Evolutionary conservation across 78 protist species (phyloP), one percentile per base, ranked within the genome.

Genomic region (Bigelowiella natans): DNA sequence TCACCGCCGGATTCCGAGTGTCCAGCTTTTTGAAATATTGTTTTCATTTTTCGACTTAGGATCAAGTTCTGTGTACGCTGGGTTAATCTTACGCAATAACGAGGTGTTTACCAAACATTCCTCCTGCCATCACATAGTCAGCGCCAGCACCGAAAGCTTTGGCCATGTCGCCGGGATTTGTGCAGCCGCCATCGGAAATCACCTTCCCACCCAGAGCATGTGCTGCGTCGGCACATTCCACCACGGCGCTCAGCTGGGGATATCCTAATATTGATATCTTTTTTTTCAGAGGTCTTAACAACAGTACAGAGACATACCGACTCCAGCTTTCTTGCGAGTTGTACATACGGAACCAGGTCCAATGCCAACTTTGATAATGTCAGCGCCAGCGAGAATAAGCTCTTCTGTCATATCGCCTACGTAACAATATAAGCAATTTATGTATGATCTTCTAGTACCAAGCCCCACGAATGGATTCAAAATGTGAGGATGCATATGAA

Each of bases 111-210:
- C 87, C 38, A 18, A 39, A 86, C 93, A 93, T 93, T 37, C 95
- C 95, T 2, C 94, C 94, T 29, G 38, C 38, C 95, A 93, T 93
- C 37, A 91, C 90, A 64, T 91, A 93, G 90, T 93, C 95, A 0
- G 93, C 93, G 85, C 95, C 95, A 3, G 91, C 95, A 11, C 95
- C 93, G 37, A 93, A 93, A n/a, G 95, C 95, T 90, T 93, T 93
- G 89, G 92, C 90, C 2, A 91, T 91, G 38, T 93, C 95, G 36
- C 95, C 95, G 2, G 95, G 95, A 86, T 73, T 39, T 1, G 93
- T 91, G 90, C 93, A 91, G 34, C 95, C 95, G 34, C 95, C 95
- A 39, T 93, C 95, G 40, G 93, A 37, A 0, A 90, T 37, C 37
- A 93, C 29, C 87, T 83, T 87, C 31, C 93, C 95, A 29, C 93